Base-by-base conservation (phyloP, 306 rosid species). In the Acacia acuminata region DNA sequence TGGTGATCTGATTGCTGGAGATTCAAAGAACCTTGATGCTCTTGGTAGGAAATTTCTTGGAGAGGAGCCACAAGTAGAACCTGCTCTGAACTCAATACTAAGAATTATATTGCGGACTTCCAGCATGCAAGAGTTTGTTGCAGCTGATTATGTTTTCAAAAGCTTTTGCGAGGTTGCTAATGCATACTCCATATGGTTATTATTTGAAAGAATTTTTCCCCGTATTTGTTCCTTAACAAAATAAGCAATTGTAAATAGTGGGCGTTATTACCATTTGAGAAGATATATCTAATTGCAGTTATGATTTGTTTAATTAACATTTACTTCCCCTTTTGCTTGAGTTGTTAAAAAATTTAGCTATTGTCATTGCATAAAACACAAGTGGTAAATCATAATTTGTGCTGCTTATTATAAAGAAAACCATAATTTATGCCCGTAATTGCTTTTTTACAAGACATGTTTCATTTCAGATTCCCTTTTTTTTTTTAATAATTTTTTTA, bases 91-190 rank as follows among this genome's bases (percentile, higher is more conserved):
- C 81, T 91, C 98, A 68, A 85, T 93, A 82, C 91, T 94, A 53
- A 84, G 98, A 76, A 90, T 94, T 79, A 89, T 91, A 79, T 85
- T 94, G 92, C 89, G 97, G 81, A 87, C 98, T 36, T 93, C 98
- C 61, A 94, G 94, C 85, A 71, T 83, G 67, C 94, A 93, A 82
- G 98, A 94, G 84, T 93, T 91, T 85, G 84, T 89, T 86, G 94
- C 98, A 13, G 97, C 97, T 61, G 97, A 94, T 88, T 90, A 89
- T 81, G 87, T 94, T 85, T 94, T 94, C 74, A 93, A 90, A 83
- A 73, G 86, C 89, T 94, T 94, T 80, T 94, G 98, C 84, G 97
- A 94, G 98, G 98, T 94, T 89, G 88, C 76, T 68, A 68, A 78
- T 50, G 45, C 73, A 30, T 84, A 69, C 32, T 50, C 71, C 15